These are phyloP conservation scores for Plasmodium malariae DNA, from an alignment of 169 alveolate species.

Conservation along the genomic window DNA sequence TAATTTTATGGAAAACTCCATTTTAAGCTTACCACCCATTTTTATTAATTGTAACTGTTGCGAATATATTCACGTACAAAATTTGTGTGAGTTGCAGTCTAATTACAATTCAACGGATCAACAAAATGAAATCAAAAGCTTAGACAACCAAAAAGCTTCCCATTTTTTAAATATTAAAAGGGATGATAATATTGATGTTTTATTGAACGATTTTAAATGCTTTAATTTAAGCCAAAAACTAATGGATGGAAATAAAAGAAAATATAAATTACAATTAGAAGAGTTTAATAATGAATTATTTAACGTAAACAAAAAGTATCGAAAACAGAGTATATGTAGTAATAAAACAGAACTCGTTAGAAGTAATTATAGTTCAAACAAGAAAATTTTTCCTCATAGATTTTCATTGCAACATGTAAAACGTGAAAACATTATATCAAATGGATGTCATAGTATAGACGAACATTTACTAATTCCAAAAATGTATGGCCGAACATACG, in stretches of 20 bases:
- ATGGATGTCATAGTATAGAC: slow-evolving; percentile 18
- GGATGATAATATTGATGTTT: slow-evolving; percentile 26
- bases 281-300: slow-evolving; percentile 31
- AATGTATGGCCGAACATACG: slow-evolving; percentile 40
- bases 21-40: slow-evolving; percentile 71
- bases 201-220: slow-evolving; percentile 24
- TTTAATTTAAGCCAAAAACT: slow-evolving; percentile 40
- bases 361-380: slow-evolving; percentile 19
- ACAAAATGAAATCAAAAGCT: slow-evolving; percentile 17
- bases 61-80: slow-evolving; percentile 59
- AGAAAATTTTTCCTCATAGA: background rate
- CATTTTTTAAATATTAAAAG: slow-evolving; percentile 48
- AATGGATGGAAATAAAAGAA: slow-evolving; percentile 58
- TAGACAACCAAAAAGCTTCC: slow-evolving; percentile 1
- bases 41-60: slow-evolving; percentile 43
- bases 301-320: slow-evolving; percentile 18
- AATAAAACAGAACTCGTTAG: slow-evolving; percentile 35
- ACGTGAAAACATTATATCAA: slow-evolving; percentile 24
- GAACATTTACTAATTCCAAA: slow-evolving; percentile 42
- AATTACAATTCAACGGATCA: slow-evolving; percentile 29
- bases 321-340: slow-evolving; percentile 28
- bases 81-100: slow-evolving; percentile 38
- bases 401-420: too few species aligned
- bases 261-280: slow-evolving; percentile 17
- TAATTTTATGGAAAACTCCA: slow-evolving; percentile 71